Conservation (phyloP, 2,329 filamentous ascomycete genomes). For the Ascochyta lentis region DNA sequence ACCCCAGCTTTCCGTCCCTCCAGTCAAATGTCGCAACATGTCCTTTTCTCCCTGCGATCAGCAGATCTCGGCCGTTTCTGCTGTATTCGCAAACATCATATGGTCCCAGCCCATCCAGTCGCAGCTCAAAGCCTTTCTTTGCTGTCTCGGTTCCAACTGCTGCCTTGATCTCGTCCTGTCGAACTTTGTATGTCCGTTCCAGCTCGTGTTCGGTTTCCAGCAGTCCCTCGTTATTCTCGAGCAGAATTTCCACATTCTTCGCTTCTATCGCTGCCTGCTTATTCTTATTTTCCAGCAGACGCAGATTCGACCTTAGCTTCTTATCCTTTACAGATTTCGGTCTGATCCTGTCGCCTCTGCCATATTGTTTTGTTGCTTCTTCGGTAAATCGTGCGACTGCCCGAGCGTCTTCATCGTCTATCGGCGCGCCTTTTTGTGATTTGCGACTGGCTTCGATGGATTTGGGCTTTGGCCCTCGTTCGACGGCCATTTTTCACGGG, state of each 20-base stretch:
- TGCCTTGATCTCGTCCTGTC: slow-evolving; percentile 81
- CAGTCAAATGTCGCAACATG: slow-evolving; percentile 98
- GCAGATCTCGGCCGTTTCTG: slow-evolving; percentile 82
- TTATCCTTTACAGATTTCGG: slow-evolving; percentile 81
- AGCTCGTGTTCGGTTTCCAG: slow-evolving; percentile 87
- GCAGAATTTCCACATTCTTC: slow-evolving; percentile 92
- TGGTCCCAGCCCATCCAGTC: slow-evolving; percentile 76
- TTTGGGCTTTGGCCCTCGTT: slow-evolving; percentile 24
- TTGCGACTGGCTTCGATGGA: slow-evolving; percentile 24
- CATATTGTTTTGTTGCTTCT: slow-evolving; percentile 76
- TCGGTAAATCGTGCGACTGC: slow-evolving; percentile 42
- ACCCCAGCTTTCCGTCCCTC: slow-evolving; percentile 88
- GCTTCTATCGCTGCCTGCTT: slow-evolving; percentile 81
- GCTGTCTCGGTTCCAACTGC: slow-evolving; percentile 82
- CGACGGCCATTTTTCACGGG: slow-evolving; percentile 29
- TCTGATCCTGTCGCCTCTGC: slow-evolving; percentile 78
- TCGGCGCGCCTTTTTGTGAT: slow-evolving; percentile 28
- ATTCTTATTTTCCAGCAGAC: slow-evolving; percentile 80
- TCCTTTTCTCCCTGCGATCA: slow-evolving; percentile 88
- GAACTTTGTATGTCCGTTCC: slow-evolving; percentile 90
- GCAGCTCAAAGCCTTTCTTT: slow-evolving; percentile 91
- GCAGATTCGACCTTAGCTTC: slow-evolving; percentile 84
- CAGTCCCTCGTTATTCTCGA: slow-evolving; percentile 86
- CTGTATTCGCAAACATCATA: slow-evolving; percentile 90
- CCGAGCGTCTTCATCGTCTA: slow-evolving; percentile 39